phyloP scores from a whole-genome alignment of 306 rosid genomes.

The Cyclanthera cordifolia region DNA sequence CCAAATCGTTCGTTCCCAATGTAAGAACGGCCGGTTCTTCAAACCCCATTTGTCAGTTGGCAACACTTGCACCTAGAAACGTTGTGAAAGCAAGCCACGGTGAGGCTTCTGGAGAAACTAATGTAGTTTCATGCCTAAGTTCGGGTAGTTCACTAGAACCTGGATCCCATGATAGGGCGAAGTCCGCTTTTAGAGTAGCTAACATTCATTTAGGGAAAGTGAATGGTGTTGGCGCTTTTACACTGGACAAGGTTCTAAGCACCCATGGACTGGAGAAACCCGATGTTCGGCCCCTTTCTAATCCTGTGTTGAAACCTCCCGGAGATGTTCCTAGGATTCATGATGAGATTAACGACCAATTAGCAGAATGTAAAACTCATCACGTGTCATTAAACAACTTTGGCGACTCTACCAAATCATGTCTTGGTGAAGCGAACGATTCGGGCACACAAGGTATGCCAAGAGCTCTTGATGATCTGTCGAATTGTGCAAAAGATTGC shows the following conservation, averaged over 20 bases:
- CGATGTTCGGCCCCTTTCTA: not conserved
- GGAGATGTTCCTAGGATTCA: too few species aligned
- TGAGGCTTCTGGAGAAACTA: constrained; percentile 14
- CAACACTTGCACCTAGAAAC: constrained; percentile 22
- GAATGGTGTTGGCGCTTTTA: constrained; percentile 9
- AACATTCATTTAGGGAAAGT: constrained; percentile 15
- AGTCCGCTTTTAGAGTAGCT: constrained; percentile 19
- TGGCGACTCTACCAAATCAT: constrained; percentile 18
- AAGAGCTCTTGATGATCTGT: constrained; percentile 13
- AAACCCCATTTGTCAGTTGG: constrained; percentile 24
- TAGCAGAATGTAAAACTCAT: not conserved
- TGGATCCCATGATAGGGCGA: constrained; percentile 18
- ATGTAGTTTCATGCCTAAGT: constrained; percentile 10
- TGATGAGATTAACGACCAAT: not conserved
- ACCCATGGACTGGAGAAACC: constrained; percentile 13
- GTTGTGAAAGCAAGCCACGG: constrained; percentile 19
- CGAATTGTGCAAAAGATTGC: constrained; percentile 12
- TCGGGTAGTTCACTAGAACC: constrained; percentile 12
- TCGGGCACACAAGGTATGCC: constrained; percentile 1
- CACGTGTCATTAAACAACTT: constrained; percentile 17
- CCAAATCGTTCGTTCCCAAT: constrained; percentile 25
- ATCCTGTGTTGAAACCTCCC: too few species aligned
- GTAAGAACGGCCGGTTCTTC: constrained; percentile 21
- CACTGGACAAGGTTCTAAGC: constrained; percentile 2
- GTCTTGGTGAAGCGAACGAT: constrained; percentile 15